These are phyloP conservation scores for Clavispora phyllophila DNA, from an alignment of 805 yeast genomes.

Conservation along the genomic window DNA sequence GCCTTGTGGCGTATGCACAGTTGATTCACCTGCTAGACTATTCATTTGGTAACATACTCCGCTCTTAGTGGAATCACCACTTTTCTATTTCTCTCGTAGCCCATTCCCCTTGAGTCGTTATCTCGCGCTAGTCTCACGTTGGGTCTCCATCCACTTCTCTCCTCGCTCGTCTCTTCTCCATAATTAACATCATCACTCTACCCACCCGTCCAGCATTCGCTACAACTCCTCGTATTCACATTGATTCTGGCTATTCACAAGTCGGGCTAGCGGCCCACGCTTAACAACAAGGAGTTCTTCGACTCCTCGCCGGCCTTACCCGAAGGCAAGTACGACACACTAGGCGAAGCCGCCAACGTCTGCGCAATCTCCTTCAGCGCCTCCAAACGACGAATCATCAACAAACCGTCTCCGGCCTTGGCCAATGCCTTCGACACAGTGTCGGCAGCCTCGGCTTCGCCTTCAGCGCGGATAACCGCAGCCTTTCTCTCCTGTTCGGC, in stretches of 20 bases:
- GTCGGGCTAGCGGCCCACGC: conserved; percentile 54
- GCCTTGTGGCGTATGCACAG: no score
- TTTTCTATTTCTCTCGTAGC: no score
- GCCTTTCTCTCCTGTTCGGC: conserved; percentile 98
- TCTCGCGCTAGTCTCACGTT: no score
- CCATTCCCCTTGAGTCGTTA: no score
- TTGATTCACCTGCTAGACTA: no score
- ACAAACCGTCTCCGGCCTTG: conserved; percentile 93
- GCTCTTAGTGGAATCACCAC: no score
- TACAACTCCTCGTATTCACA: neutral
- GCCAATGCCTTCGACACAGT: conserved; percentile 86
- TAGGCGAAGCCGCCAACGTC: conserved; percentile 76
- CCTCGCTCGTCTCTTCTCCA: no score
- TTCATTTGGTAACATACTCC: no score
- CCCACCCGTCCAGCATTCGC: neutral
- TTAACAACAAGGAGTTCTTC: conserved; percentile 56
- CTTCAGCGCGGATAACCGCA: conserved; percentile 92
- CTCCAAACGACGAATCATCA: conserved; percentile 90
- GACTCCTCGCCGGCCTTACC: conserved; percentile 33
- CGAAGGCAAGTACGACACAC: conserved; percentile 83
- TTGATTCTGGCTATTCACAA: conserved; percentile 1
- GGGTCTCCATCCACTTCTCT: no score
- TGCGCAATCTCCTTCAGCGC: conserved; percentile 94
- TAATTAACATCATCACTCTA: no score
- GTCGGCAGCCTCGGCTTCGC: conserved; percentile 98